Percentiles rank a stretch among this genome's conserved stretches.
Conservation (phyloP, 2,329 filamentous ascomycete species). For the Paraphaeosphaeria sporulosa region DNA sequence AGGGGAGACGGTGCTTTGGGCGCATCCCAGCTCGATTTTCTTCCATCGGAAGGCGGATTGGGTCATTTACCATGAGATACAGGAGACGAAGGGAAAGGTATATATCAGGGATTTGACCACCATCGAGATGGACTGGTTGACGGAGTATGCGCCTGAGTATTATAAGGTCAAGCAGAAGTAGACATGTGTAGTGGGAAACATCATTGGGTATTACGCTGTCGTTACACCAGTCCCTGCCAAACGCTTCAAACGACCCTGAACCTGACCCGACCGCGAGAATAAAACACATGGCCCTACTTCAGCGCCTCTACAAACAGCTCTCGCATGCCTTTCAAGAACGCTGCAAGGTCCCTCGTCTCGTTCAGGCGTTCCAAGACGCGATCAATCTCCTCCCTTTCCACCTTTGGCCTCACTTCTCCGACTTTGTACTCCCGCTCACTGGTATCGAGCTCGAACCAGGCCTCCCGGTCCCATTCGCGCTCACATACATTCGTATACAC, state of each 20-base stretch:
- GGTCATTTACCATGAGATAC: constrained; percentile 93
- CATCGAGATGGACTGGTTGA: constrained; percentile 89
- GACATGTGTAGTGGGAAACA: constrained; percentile 1
- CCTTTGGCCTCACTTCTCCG: constrained; percentile 78
- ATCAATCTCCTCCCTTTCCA: constrained; percentile 80
- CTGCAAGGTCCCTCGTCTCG: constrained; percentile 76
- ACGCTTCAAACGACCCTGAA: background rate
- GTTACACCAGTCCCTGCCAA: constrained; percentile 1
- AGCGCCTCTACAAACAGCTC: constrained; percentile 71
- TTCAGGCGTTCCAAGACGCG: constrained; percentile 80
- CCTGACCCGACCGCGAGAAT: background rate
- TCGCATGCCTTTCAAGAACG: constrained; percentile 82
- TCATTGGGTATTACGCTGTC: constrained; percentile 14
- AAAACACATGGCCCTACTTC: constrained; percentile 44
- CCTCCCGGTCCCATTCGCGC: constrained; percentile 85
- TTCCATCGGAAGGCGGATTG: constrained; percentile 97
- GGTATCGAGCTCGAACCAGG: constrained; percentile 91
- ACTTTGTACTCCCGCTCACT: constrained; percentile 85
- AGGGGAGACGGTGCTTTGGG: constrained; percentile 78
- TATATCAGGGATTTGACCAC: constrained; percentile 93
- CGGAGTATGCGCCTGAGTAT: constrained; percentile 84
- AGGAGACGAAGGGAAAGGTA: constrained; percentile 87
- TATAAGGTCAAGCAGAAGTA: constrained; percentile 42
- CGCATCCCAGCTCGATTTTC: constrained; percentile 91
- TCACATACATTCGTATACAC: constrained; percentile 88